Evolutionary conservation across 2,329 filamentous ascomycete genomes (phyloP), one percentile per base, ranked within the genome.

Genomic region (Sporothrix euskadiensis): DNA sequence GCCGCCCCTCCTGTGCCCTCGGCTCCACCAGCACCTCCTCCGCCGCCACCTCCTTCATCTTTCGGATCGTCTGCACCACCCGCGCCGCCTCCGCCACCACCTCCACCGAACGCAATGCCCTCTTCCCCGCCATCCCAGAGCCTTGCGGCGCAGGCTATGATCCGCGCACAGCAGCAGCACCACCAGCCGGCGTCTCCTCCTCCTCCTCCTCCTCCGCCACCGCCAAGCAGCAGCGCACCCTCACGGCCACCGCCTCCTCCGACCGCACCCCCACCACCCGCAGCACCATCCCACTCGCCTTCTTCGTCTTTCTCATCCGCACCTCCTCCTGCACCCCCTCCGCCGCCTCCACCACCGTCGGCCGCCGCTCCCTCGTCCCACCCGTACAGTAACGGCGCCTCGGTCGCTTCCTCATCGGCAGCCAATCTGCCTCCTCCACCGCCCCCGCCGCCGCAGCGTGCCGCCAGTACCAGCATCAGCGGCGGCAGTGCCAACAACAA

Each of bases 11-110:
- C 84, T 19, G 83, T 85, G 54, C 81, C 82, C 12, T 78, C 81
- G 47, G 81, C 84, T 19, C 82, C 85, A 30, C 83, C 84, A 30
- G 83, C 85, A 47, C 83, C 85, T 30, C 77, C 78, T 9, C 74
- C 75, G 16, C 71, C 76, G 7, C 74, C 78, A 1, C 73, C 76
- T 7, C 80, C 78, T n/a, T 32, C 70, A 82, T 57, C 57, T 3
- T 52, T 69, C 2, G 35, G 35, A 8, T 80, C 83, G 39, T 79
- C 81, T 8, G 61, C 80, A 66, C 81, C 80, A 32, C 71, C 82
- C 22, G 80, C 35, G 77, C 81, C 30, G 79, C 81, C 57, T 76
- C 80, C 82, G 10, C 81, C 83, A 35, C 80, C 80, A 3, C 76
- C 81, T 41, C 80, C 81, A 5, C 81, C 83, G 9, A 66, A 69